Conservation (phyloP, 2,329 filamentous ascomycete genomes). For the Beauveria sp. region DNA sequence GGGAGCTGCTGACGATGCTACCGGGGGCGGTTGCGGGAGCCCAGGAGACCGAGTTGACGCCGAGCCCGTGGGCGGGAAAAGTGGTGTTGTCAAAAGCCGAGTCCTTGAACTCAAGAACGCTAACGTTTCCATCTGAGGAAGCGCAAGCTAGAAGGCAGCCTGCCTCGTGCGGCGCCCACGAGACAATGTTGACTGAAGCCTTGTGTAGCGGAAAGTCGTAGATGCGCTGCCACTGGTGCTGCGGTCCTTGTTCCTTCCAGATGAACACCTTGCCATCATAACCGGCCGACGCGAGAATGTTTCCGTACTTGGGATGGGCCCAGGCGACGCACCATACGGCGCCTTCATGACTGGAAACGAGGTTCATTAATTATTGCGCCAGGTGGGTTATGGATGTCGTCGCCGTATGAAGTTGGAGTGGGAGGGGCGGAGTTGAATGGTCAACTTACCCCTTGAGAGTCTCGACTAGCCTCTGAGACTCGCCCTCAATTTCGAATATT, state of each 20-base stretch:
- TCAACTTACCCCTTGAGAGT: conserved; percentile 78
- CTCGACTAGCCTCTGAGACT: conserved; percentile 81
- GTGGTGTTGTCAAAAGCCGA: conserved; percentile 85
- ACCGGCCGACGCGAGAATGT: conserved; percentile 88
- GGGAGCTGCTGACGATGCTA: conserved; percentile 69
- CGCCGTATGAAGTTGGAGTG: background rate
- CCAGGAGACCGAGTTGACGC: conserved; percentile 95
- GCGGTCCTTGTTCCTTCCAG: conserved; percentile 76
- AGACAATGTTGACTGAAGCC: conserved; percentile 91
- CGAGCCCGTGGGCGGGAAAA: conserved; percentile 86
- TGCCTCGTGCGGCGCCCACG: conserved; percentile 95
- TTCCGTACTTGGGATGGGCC: conserved; percentile 98
- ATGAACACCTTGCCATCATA: conserved; percentile 99
- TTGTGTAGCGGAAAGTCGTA: conserved; percentile 93
- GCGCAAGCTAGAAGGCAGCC: conserved; percentile 93
- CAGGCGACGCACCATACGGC: conserved; percentile 97
- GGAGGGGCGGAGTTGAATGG: background rate
- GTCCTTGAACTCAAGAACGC: conserved; percentile 93
- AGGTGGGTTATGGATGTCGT: conserved; percentile 12
- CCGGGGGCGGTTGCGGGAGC: conserved; percentile 79
- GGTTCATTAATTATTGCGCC: background rate
- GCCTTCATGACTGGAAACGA: conserved; percentile 69
- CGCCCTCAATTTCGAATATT: conserved; percentile 96
- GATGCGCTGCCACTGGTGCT: conserved; percentile 68
- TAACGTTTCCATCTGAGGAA: conserved; percentile 87